Conservation (phyloP, 83 land plant genomes). For the Diphasiastrum complanatum region DNA sequence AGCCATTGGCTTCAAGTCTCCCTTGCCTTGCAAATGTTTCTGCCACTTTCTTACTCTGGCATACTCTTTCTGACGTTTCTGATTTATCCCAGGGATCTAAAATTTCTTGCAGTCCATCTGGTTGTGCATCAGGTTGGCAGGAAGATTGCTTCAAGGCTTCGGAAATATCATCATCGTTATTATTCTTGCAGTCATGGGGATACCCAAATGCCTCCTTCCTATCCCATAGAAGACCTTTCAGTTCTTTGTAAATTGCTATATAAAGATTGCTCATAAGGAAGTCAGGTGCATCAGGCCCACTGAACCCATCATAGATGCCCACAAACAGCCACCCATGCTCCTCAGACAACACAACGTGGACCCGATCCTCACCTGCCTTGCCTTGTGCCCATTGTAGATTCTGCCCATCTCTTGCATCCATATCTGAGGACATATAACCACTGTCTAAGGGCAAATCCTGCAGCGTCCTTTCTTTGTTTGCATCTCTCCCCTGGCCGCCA, state of each 20-base stretch:
- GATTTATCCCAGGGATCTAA: too few relatives aligned
- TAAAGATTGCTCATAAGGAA: conserved; percentile 81
- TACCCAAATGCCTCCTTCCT: conserved; percentile 29
- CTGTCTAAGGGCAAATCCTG: conserved; percentile 25
- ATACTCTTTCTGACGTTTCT: too few relatives aligned
- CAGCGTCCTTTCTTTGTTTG: too few relatives aligned
- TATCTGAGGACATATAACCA: conserved; percentile 25
- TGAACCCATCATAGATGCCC: conserved; percentile 96
- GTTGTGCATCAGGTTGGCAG: too few relatives aligned
- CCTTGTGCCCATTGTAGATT: conserved; percentile 99
- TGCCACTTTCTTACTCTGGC: too few relatives aligned
- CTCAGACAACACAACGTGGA: conserved; percentile 92
- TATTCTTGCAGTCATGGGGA: background rate
- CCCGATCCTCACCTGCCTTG: conserved; percentile 97
- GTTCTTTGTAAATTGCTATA: conserved; percentile 62
- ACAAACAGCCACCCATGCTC: conserved; percentile 97
- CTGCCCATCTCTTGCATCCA: conserved; percentile 37
- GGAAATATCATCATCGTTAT: background rate
- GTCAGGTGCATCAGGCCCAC: conserved; percentile 97
- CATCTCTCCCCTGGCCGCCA: conserved; percentile 14
- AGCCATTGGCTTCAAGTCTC: too few relatives aligned
- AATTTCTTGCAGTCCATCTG: too few relatives aligned
- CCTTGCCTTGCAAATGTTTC: too few relatives aligned
- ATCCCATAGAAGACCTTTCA: conserved; percentile 84
- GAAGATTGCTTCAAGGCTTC: too few relatives aligned